A percentile compares a stretch with the other conserved stretches of the same genome.
Evolutionary conservation across 176 grass and related monocot species (phyloP).

Genomic region (Rhynchospora tenuis): DNA sequence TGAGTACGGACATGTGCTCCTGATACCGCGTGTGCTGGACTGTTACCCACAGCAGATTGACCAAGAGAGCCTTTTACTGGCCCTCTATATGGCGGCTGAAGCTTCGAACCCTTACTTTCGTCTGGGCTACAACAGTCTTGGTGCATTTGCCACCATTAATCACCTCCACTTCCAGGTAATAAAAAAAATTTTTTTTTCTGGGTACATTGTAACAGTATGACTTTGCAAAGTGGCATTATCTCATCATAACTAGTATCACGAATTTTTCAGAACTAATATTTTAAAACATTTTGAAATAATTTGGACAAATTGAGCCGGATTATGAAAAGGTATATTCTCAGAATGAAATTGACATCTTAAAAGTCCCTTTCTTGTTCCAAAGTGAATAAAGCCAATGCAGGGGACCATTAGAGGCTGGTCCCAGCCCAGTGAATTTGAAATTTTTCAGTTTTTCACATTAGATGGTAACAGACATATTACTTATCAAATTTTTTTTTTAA

Average conservation of each 20-base stretch:
- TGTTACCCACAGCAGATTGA: slow-evolving; percentile 63
- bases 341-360: neutral
- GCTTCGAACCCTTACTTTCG: slow-evolving; percentile 59
- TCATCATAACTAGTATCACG: neutral
- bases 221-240: neutral
- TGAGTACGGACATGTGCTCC: slow-evolving; percentile 63
- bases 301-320: neutral
- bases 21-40: slow-evolving; percentile 61
- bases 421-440: neutral
- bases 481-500: neutral
- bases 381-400: neutral
- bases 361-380: neutral
- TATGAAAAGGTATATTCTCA: neutral
- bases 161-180: slow-evolving; percentile 95
- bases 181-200: neutral
- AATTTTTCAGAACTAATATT: neutral
- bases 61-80: slow-evolving; percentile 52
- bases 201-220: neutral
- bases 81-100: slow-evolving; percentile 56
- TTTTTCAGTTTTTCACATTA: neutral
- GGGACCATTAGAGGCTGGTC: neutral
- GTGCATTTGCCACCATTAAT: slow-evolving; percentile 83
- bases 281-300: neutral
- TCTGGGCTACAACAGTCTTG: slow-evolving; percentile 74
- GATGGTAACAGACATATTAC: neutral